Conservation (phyloP, 2,329 filamentous ascomycete genomes). For the Microdochium bolleyi region DNA sequence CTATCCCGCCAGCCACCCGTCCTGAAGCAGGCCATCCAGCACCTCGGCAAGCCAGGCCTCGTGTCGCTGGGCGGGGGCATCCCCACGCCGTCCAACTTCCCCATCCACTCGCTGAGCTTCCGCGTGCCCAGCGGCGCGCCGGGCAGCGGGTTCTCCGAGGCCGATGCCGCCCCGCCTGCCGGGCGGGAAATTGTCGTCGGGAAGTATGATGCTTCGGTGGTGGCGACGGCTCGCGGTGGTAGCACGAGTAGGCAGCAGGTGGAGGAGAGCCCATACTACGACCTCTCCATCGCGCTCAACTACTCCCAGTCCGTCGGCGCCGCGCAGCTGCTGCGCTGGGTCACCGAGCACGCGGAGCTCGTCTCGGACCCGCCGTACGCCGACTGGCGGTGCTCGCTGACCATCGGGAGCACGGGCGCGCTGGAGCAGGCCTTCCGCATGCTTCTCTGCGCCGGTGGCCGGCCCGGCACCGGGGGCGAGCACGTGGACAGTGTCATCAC, state of each 20-base stretch:
- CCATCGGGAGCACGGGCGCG: constrained; percentile 76
- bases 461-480: constrained; percentile 23
- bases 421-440: constrained; percentile 80
- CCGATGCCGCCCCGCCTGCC: constrained; percentile 42
- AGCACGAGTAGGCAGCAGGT: background rate
- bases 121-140: constrained; percentile 62
- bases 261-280: constrained; percentile 40
- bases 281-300: constrained; percentile 85
- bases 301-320: constrained; percentile 84
- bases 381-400: constrained; percentile 83
- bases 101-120: constrained; percentile 71
- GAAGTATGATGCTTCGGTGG: constrained; percentile 65
- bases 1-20: constrained; percentile 54
- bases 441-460: constrained; percentile 60
- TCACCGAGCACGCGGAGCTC: constrained; percentile 93
- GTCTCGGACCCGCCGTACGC: constrained; percentile 79
- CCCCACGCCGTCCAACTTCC: constrained; percentile 85
- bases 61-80: constrained; percentile 91
- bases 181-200: constrained; percentile 59
- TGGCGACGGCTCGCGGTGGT: constrained; percentile 1
- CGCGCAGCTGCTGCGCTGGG: constrained; percentile 79
- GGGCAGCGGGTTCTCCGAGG: constrained; percentile 52
- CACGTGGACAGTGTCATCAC: constrained; percentile 68
- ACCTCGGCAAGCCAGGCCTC: constrained; percentile 71
- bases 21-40: constrained; percentile 76